phyloP scores from a whole-genome alignment of 176 grass and related monocot species.

The Sorghum bicolor region DNA sequence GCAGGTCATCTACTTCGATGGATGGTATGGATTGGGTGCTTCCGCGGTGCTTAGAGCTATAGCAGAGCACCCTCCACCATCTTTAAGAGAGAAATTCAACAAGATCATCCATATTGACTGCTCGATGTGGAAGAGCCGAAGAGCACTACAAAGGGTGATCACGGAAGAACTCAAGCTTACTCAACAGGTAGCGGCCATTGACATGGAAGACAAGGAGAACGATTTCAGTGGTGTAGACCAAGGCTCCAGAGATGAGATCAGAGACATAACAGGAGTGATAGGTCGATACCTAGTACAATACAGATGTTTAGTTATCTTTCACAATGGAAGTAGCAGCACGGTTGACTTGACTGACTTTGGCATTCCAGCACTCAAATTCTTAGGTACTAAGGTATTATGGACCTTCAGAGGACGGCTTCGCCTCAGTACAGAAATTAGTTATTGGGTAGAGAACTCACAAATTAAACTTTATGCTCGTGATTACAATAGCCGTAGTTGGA shows the following conservation, averaged over 20 bases:
- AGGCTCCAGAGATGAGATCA: not conserved
- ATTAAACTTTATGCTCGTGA: rapidly evolving
- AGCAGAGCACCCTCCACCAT: not conserved
- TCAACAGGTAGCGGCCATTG: not conserved
- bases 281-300: not conserved
- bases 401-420: not conserved
- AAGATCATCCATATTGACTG: constrained; percentile 20
- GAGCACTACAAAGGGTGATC: not conserved
- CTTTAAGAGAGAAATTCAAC: not conserved
- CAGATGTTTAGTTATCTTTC: not conserved
- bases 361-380: not conserved
- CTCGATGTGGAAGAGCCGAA: not conserved
- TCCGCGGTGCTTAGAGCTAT: constrained; percentile 10
- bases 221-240: not conserved
- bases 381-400: not conserved
- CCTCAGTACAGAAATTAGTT: rapidly evolving
- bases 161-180: not conserved
- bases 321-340: not conserved
- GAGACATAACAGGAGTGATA: rapidly evolving
- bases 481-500: not conserved
- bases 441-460: not conserved
- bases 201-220: not conserved
- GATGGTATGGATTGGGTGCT: rapidly evolving
- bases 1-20: not conserved
- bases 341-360: not conserved